phyloP scores from a whole-genome alignment of 257 asterid genomes.

The Solanum pimpinellifolium region DNA sequence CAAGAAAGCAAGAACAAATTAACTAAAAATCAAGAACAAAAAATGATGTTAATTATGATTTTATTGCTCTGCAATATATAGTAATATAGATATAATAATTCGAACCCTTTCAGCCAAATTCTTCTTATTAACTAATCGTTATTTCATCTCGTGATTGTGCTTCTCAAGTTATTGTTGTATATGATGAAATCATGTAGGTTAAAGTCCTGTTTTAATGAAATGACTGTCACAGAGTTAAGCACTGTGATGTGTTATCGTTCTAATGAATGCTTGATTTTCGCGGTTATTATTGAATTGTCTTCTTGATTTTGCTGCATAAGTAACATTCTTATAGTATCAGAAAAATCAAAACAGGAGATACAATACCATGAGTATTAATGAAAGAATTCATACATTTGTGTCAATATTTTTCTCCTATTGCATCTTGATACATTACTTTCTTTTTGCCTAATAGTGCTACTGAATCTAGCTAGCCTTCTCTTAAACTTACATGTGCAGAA shows the following conservation, averaged over 20 bases:
- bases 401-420: neutral
- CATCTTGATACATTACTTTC: neutral
- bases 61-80: neutral
- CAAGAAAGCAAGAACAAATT: too few relatives aligned
- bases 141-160: neutral
- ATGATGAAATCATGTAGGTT: neutral
- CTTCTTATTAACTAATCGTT: neutral
- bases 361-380: neutral
- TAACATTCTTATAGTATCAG: neutral
- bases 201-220: neutral
- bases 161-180: neutral
- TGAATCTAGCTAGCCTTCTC: constrained; percentile 8
- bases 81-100: neutral
- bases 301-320: neutral
- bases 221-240: neutral
- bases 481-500: constrained; percentile 26
- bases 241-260: neutral
- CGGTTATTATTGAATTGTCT: neutral
- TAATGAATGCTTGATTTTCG: neutral
- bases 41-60: neutral
- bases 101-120: neutral
- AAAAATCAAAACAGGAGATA: neutral
- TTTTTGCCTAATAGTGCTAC: neutral
- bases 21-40: neutral
- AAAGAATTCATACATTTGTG: neutral